Percentiles rank a stretch among this genome's conserved stretches.
These are phyloP conservation scores for Colletotrichum lentis DNA, from an alignment of 2,329 filamentous ascomycete species.

Conservation along the genomic window DNA sequence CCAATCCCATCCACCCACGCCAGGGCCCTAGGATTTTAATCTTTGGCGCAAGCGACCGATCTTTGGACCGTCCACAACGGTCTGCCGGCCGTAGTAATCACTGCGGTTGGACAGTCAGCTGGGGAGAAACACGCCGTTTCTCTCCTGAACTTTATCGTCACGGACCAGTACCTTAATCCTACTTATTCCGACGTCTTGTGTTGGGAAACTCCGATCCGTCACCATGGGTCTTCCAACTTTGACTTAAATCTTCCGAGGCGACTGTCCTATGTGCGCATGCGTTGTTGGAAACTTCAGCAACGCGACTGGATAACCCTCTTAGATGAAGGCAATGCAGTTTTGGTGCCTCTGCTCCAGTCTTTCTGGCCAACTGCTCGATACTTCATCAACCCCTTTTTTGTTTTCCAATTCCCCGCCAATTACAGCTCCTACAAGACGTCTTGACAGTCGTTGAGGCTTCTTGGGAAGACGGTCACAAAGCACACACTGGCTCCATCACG, in stretches of 20 bases:
- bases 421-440: background rate
- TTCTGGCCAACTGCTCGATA: background rate
- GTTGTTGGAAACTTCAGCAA: background rate
- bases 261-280: background rate
- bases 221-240: background rate
- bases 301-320: no score
- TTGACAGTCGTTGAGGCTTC: background rate
- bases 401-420: background rate
- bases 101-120: constrained; percentile 15
- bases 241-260: background rate
- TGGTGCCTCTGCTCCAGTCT: no score
- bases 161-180: constrained; percentile 25
- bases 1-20: background rate
- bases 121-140: constrained; percentile 16
- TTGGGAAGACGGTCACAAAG: background rate
- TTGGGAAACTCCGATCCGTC: no score
- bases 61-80: background rate
- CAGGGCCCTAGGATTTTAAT: background rate
- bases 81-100: background rate
- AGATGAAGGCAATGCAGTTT: background rate
- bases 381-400: no score
- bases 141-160: background rate
- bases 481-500: background rate
- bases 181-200: background rate
- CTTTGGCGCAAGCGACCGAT: background rate